phyloP scores from a whole-genome alignment of 805 yeast species.

The Monosporozyma solicola region DNA sequence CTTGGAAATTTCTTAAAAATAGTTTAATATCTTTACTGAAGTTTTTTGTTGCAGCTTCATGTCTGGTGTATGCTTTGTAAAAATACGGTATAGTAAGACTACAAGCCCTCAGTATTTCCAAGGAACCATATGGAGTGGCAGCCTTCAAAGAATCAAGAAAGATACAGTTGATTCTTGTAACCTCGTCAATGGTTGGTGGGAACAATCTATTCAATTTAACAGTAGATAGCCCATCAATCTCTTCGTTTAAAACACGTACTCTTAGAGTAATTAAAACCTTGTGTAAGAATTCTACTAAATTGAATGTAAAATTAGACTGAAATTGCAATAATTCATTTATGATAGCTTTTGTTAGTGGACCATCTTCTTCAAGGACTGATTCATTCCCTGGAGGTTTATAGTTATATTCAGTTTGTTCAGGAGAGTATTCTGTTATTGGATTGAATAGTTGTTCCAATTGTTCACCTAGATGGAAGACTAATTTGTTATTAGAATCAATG shows the following conservation, averaged over 20 bases:
- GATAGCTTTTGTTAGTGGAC: conserved; percentile 41
- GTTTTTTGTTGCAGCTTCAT: conserved; percentile 79
- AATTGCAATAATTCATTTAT: conserved; percentile 58
- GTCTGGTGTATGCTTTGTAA: conserved; percentile 86
- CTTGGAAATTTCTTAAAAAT: conserved; percentile 33
- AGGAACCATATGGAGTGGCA: conserved; percentile 61
- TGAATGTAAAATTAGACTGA: conserved; percentile 67
- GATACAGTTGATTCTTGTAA: conserved; percentile 81
- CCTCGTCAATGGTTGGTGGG: conserved; percentile 94
- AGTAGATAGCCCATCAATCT: conserved; percentile 46
- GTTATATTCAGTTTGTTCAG: conserved; percentile 68
- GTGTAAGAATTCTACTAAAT: conserved; percentile 66
- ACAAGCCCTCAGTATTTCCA: conserved; percentile 71
- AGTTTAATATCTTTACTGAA: conserved; percentile 41
- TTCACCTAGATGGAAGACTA: conserved; percentile 71
- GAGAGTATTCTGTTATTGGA: conserved; percentile 84
- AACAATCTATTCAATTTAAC: conserved; percentile 66
- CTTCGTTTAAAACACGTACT: conserved; percentile 51
- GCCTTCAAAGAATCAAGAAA: conserved; percentile 63
- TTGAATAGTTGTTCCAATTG: conserved; percentile 85
- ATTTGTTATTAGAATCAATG: conserved; percentile 59
- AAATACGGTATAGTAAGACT: conserved; percentile 81
- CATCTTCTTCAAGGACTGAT: conserved; percentile 21
- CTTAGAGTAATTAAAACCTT: conserved; percentile 73
- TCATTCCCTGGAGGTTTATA: conserved; percentile 50